Evolutionary conservation across 1,284 basidiomycete genomes (phyloP), one percentile per base, ranked within the genome.

Genomic region (Ceratobasidium sp.): DNA sequence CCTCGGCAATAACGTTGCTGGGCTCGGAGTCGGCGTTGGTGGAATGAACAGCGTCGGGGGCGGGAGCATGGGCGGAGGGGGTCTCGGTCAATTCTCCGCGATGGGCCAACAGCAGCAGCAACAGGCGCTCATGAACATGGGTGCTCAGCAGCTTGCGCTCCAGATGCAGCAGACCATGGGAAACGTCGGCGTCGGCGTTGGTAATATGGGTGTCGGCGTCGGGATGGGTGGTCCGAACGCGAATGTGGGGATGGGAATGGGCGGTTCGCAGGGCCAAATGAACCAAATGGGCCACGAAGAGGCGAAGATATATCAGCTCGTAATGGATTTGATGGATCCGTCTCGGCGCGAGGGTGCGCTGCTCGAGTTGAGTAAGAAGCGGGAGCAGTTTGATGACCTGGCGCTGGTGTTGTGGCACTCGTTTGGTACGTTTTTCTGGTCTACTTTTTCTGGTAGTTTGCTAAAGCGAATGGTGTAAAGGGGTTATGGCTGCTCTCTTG

Each of bases 341-440:
- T 84, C 74, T 30, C 88, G 89, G n/a, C 85, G 95, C 74, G 95
- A 98, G 79, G 86, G 85, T 7, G 95, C 96, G 0, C 82, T 98
- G 70, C 85, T 99, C 62, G 97, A 99, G 83, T 84, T 99, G 77
- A 97, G 95, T 84, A 99, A 99, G 86, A 98, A 98, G 84, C 86
- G 97, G 76, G 97, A 99, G 82, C 95, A 98, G 83, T 99, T 97
- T 81, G 97, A 99, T 79, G 96, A 99, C 81, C 87, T 99, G 30
- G 97, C 97, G 0, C 86, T 99, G 38, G 94, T 99, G 14, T 86
- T 99, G 5, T 99, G 97, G 97, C 96, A 99, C 78, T 97, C 96
- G 12, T 99, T 98, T 79, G 97, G 96, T 96, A 76, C 75, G 92
- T 83, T 21, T 64, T 51, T 25, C 46, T 58, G 42, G 59, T n/a